Evolutionary conservation across 1,139 yeast genomes (phyloP).

Genomic region (Maudiozyma humilis): DNA sequence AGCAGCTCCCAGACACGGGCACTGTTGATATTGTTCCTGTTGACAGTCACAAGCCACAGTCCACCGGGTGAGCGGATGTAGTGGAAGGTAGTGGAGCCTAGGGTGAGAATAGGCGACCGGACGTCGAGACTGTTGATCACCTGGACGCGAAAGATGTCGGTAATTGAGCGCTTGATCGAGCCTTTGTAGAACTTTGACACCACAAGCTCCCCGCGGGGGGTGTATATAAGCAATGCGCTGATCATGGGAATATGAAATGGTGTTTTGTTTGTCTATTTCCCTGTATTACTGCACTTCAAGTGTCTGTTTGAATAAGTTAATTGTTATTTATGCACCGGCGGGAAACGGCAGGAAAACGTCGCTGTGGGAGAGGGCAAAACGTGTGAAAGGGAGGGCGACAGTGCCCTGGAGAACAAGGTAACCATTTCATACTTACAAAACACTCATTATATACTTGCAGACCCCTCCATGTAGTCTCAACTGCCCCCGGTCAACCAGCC

Average conservation of each 20-base stretch:
- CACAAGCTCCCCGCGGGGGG: conserved; percentile 77
- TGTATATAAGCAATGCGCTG: conserved; percentile 69
- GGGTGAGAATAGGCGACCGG: conserved; percentile 75
- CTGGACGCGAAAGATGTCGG: conserved; percentile 89
- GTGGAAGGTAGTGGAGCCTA: conserved; percentile 87
- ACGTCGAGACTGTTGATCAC: conserved; percentile 59
- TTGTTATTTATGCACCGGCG: too few species aligned
- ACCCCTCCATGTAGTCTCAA: not conserved
- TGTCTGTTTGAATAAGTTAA: too few species aligned
- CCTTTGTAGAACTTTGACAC: conserved; percentile 67
- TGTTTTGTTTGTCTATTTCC: not conserved
- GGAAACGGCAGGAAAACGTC: too few species aligned
- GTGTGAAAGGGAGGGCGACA: too few species aligned
- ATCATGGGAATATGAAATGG: too few species aligned
- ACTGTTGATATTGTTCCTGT: conserved; percentile 83
- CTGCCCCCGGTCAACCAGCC: not conserved
- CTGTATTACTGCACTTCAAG: not conserved
- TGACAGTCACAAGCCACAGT: conserved; percentile 78
- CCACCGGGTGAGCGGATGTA: conserved; percentile 47
- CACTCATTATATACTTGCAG: too few species aligned
- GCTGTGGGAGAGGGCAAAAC: too few species aligned
- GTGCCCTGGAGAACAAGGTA: too few species aligned
- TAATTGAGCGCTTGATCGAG: conserved; percentile 59
- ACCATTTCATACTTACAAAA: too few species aligned
- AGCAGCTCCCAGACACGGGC: conserved; percentile 72